phyloP scores from a whole-genome alignment of 148 eudicot species.

The Pharnaceum exiguum region DNA sequence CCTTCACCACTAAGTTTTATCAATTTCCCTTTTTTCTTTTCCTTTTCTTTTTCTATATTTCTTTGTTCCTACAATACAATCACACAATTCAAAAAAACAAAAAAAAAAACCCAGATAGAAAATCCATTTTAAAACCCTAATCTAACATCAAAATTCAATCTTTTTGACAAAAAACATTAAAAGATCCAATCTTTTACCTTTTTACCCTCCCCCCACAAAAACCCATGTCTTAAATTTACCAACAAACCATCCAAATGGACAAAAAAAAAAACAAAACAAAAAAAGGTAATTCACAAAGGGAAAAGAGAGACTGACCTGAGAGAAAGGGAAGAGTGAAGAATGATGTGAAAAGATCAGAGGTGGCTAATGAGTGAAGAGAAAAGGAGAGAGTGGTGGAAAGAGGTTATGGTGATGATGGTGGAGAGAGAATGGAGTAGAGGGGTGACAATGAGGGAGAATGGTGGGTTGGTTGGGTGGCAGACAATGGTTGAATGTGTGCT shows the following conservation, averaged over 20 bases:
- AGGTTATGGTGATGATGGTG: not conserved
- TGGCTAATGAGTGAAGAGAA: constrained; percentile 14
- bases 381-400: not conserved
- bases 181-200: constrained; percentile 2
- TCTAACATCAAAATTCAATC: constrained; percentile 28
- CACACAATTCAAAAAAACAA: too few relatives aligned
- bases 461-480: constrained; percentile 14
- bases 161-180: not conserved
- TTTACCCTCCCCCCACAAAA: not conserved
- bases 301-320: constrained; percentile 25
- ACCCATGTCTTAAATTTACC: not conserved
- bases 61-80: constrained; percentile 7
- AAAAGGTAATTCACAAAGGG: not conserved
- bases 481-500: constrained; percentile 6
- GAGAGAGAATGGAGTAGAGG: constrained; percentile 3
- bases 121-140: constrained; percentile 28
- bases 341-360: constrained; percentile 22
- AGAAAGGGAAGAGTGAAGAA: constrained; percentile 7
- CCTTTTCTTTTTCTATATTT: constrained; percentile 6
- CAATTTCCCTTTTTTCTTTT: not conserved
- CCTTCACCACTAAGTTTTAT: constrained; percentile 41
- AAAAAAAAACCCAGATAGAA: constrained; percentile 36
- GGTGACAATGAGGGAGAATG: not conserved
- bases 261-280: not conserved
- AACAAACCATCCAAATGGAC: not conserved